phyloP scores from a whole-genome alignment of 768 basidiomycete genomes.

The Mycena belliarum region DNA sequence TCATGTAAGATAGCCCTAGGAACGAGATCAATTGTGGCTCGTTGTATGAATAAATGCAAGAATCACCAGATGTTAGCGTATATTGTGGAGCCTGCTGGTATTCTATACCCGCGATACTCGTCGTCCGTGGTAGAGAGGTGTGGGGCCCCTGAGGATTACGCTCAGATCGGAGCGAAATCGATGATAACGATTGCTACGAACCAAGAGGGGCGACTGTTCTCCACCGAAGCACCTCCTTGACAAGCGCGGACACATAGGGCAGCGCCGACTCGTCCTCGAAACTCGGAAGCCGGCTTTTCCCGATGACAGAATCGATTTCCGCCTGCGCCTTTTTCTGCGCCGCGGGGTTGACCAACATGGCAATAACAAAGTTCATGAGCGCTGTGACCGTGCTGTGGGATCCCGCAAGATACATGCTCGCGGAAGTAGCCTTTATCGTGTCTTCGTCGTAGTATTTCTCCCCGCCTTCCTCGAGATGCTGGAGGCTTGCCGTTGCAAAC shows the following conservation, averaged over 20 bases:
- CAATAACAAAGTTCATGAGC: not conserved
- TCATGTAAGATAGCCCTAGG: slow-evolving; percentile 16
- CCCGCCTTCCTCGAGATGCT: not conserved
- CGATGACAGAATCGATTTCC: slow-evolving; percentile 39
- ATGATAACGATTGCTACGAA: not conserved
- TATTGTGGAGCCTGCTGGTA: slow-evolving; percentile 32
- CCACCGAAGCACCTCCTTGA: slow-evolving; percentile 41
- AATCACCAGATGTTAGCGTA: slow-evolving; percentile 30
- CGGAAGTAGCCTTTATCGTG: not conserved
- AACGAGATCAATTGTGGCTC: not conserved
- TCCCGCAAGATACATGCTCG: not conserved
- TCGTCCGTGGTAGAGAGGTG: slow-evolving; percentile 21
- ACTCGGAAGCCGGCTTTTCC: slow-evolving; percentile 33
- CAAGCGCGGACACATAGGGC: slow-evolving; percentile 36
- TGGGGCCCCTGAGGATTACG: not conserved
- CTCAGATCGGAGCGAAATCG: no score
- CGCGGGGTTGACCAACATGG: not conserved
- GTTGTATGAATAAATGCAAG: not conserved
- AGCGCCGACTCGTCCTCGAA: slow-evolving; percentile 32
- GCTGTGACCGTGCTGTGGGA: not conserved
- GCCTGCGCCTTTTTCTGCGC: slow-evolving; percentile 35
- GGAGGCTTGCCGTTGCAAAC: not conserved
- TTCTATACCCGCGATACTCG: slow-evolving; percentile 28
- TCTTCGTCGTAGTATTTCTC: not conserved
- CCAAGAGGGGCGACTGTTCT: not conserved